Percentiles rank a stretch among this genome's conserved stretches.
Evolutionary conservation across 768 basidiomycete species (phyloP).

Genomic region (Lepiota brunneoincarnata): DNA sequence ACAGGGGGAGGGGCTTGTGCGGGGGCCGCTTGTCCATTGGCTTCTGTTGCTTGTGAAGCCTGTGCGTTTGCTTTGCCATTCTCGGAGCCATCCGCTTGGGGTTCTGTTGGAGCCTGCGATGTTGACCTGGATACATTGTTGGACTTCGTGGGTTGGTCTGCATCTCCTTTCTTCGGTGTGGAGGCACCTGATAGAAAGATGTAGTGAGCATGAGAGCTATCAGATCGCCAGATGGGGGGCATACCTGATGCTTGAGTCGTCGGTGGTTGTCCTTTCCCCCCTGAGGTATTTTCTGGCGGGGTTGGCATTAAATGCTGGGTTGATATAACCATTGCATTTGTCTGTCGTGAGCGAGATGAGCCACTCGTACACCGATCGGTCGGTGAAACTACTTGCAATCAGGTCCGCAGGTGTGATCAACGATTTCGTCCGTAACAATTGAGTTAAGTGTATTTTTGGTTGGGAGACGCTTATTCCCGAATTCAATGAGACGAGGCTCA

Average conservation of each 20-base stretch:
- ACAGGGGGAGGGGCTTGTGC: slow-evolving; percentile 22
- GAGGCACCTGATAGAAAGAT: slow-evolving; percentile 6
- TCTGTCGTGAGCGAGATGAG: slow-evolving; percentile 41
- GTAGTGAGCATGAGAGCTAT: neutral
- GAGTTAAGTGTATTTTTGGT: slow-evolving; percentile 37
- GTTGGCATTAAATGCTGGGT: slow-evolving; percentile 72
- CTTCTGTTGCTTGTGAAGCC: slow-evolving; percentile 13
- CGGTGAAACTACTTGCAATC: slow-evolving; percentile 36
- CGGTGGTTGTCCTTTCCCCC: slow-evolving; percentile 20
- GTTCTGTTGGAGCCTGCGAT: slow-evolving; percentile 6
- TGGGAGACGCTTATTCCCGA: slow-evolving; percentile 63
- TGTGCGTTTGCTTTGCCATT: slow-evolving; percentile 15
- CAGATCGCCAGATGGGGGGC: no score
- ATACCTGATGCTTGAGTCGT: slow-evolving; percentile 14
- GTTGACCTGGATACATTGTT: slow-evolving; percentile 8
- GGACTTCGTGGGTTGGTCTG: neutral
- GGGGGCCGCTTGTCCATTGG: slow-evolving; percentile 19
- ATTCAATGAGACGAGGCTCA: slow-evolving; percentile 90
- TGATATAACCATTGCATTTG: slow-evolving; percentile 88
- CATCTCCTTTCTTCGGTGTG: slow-evolving; percentile 10
- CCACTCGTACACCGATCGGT: slow-evolving; percentile 1
- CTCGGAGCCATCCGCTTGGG: slow-evolving; percentile 2
- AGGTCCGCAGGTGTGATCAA: slow-evolving; percentile 52
- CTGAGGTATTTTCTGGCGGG: neutral
- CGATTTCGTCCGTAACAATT: slow-evolving; percentile 75